Conservation (phyloP, 129 eudicot genomes). For the Glebionis coronaria region DNA sequence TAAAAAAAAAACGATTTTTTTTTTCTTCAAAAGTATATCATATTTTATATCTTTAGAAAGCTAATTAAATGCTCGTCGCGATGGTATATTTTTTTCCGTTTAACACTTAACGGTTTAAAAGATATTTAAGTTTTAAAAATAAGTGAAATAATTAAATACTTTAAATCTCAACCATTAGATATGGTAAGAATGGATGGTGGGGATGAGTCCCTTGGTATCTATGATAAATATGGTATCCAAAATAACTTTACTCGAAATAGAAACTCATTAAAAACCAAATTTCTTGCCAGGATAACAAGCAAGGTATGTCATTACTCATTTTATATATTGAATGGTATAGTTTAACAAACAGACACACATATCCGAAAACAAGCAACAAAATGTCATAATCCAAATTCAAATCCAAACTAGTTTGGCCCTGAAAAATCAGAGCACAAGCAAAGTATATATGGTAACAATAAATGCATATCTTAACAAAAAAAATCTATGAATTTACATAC, state of each 20-base stretch:
- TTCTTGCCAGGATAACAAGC: neutral
- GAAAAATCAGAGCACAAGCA: conserved; percentile 21
- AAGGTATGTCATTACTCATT: conserved; percentile 4
- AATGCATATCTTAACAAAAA: conserved; percentile 20
- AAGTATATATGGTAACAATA: conserved; percentile 23
- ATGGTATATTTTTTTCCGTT: no score
- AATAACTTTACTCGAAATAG: neutral
- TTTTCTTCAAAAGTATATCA: no score
- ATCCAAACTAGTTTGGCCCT: conserved; percentile 32
- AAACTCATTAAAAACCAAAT: neutral
- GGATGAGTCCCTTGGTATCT: no score
- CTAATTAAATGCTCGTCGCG: no score
- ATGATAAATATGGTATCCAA: no score
- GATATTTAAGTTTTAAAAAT: no score
- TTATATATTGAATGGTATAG: neutral
- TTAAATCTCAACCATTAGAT: no score
- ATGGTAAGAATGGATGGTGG: no score
- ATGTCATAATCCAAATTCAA: conserved; percentile 9
- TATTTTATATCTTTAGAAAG: no score
- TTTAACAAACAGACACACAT: neutral
- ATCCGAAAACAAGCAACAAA: conserved; percentile 23
- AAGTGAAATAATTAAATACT: no score
- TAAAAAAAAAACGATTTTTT: no score
- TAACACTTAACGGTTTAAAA: no score
- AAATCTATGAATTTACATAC: conserved; percentile 29